Evolutionary conservation across 148 eudicot species (phyloP).

Genomic region (Vaccinium myrtillus): DNA sequence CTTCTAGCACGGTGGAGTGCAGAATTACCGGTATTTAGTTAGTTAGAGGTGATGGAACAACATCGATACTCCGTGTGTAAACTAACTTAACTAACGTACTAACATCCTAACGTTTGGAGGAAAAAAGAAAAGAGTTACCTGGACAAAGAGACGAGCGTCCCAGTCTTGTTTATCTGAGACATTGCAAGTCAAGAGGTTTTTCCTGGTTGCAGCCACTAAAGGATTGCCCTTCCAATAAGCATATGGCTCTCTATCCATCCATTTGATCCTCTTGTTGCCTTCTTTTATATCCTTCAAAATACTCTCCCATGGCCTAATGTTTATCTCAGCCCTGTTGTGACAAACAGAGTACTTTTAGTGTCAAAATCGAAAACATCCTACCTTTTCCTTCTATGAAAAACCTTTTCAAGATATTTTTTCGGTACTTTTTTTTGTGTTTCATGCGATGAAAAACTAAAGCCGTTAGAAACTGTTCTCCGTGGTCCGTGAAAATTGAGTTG

Average conservation of each 20-base stretch:
- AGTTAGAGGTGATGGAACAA: too few species aligned
- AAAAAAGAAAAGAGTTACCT: conserved; percentile 6
- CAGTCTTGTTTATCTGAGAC: conserved; percentile 24
- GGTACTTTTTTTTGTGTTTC: neutral
- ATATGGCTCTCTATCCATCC: conserved; percentile 54
- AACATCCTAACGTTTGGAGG: too few species aligned
- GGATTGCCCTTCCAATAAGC: conserved; percentile 76
- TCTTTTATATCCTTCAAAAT: conserved; percentile 50
- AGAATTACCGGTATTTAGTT: too few species aligned
- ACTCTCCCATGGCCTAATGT: conserved; percentile 64
- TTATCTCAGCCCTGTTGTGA: conserved; percentile 54
- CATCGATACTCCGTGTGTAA: too few species aligned
- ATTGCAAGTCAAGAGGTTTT: conserved; percentile 29
- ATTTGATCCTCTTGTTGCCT: conserved; percentile 48
- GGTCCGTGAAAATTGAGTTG: neutral
- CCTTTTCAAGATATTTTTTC: neutral
- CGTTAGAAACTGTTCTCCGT: neutral
- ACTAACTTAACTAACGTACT: too few species aligned
- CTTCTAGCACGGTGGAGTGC: too few species aligned
- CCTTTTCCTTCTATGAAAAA: neutral
- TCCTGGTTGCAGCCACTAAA: conserved; percentile 22
- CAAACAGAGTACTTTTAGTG: too few species aligned
- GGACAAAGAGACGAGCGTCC: conserved; percentile 31
- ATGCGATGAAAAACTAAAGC: neutral
- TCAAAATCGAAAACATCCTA: neutral